These are phyloP conservation scores for Schizophyllum amplum DNA, from an alignment of 1,284 basidiomycete species.

Conservation along the genomic window DNA sequence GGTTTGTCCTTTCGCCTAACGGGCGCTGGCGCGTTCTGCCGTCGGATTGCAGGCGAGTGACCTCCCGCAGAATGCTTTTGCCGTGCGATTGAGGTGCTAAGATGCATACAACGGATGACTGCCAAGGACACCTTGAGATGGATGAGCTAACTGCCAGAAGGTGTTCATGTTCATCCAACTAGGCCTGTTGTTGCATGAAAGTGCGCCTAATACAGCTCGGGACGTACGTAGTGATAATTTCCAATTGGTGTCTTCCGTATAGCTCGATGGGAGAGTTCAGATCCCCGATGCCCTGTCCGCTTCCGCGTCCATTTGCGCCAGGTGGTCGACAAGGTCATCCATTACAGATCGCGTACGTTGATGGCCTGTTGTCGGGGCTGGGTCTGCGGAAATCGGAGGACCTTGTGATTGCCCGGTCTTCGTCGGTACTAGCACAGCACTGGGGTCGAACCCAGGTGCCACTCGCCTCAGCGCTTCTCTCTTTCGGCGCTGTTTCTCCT, in stretches of 20 bases:
- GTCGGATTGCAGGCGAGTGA: no score
- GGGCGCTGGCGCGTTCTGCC: no score
- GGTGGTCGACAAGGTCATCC: conserved; percentile 73
- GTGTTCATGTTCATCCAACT: neutral
- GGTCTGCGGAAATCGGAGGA: conserved; percentile 10
- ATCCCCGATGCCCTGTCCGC: neutral
- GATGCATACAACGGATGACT: no score
- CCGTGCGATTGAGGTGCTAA: no score
- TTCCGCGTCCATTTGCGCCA: conserved; percentile 53
- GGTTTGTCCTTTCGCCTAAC: no score
- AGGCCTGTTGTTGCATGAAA: neutral
- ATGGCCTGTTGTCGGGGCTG: conserved; percentile 13
- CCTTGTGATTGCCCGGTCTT: conserved; percentile 14
- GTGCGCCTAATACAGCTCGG: neutral
- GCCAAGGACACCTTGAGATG: no score
- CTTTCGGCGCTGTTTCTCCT: conserved; percentile 70
- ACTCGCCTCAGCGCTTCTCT: conserved; percentile 68
- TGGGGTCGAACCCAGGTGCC: conserved; percentile 69
- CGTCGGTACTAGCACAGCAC: conserved; percentile 50
- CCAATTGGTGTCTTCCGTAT: neutral
- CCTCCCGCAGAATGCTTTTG: no score
- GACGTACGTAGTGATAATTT: neutral
- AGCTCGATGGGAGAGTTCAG: neutral
- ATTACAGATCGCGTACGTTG: conserved; percentile 48
- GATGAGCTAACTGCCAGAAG: no score